Evolutionary conservation across 495 filamentous ascomycete genomes (phyloP).

Genomic region (Entonaema liquescens): DNA sequence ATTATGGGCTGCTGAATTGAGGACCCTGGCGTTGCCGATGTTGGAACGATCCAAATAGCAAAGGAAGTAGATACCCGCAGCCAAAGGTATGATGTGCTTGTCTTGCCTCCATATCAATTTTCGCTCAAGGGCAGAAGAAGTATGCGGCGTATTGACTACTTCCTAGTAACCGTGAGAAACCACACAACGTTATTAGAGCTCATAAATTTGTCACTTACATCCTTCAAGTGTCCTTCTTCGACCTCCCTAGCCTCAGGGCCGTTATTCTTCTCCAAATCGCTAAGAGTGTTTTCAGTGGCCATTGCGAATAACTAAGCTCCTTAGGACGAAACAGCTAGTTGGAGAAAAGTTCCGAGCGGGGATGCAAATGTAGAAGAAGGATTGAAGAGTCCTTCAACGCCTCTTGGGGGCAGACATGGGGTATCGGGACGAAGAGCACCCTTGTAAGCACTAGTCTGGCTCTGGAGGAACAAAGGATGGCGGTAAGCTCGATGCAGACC

Average conservation of each 20-base stretch:
- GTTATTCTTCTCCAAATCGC: conserved; percentile 43
- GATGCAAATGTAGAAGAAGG: conserved; percentile 16
- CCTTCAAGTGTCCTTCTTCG: conserved; percentile 32
- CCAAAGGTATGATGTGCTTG: conserved; percentile 65
- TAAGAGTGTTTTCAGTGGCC: conserved; percentile 30
- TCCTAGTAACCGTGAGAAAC: conserved; percentile 17
- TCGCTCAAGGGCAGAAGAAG: conserved; percentile 37
- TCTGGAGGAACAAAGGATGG: conserved; percentile 28
- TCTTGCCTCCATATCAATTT: conserved; percentile 68
- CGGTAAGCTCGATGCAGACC: conserved; percentile 13
- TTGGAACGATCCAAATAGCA: conserved; percentile 75
- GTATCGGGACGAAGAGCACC: conserved; percentile 13
- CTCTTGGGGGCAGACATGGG: background rate
- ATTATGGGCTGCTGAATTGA: conserved; percentile 66
- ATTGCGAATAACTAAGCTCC: conserved; percentile 29
- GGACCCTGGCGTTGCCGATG: conserved; percentile 73
- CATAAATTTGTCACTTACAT: conserved; percentile 15
- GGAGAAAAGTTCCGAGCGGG: conserved; percentile 4
- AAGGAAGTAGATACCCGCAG: conserved; percentile 68
- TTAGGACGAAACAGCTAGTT: background rate
- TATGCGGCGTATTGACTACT: conserved; percentile 1
- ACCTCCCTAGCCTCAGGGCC: conserved; percentile 33
- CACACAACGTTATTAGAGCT: background rate
- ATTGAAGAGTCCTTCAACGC: conserved; percentile 11
- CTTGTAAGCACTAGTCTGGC: conserved; percentile 20